phyloP scores from a whole-genome alignment of 345 rosid species.

The Viola odorata region DNA sequence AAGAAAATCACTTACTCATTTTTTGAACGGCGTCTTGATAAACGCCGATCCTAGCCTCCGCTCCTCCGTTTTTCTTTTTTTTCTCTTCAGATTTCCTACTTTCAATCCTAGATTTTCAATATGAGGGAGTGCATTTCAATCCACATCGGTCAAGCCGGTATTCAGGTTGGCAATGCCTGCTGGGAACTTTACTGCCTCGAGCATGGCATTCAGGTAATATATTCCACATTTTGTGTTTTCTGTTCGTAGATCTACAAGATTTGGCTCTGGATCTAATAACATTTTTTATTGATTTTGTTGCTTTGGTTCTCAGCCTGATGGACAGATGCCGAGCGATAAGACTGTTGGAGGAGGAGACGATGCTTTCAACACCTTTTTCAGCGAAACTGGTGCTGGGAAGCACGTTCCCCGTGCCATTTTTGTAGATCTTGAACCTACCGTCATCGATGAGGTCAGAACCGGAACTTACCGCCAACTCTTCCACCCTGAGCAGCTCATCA shows the following conservation, averaged over 20 bases:
- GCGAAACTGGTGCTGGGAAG: constrained; percentile 26
- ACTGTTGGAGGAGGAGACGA: constrained; percentile 26
- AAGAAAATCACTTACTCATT: neutral
- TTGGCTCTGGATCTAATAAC: neutral
- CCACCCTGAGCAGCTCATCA: constrained; percentile 26
- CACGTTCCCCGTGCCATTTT: constrained; percentile 24
- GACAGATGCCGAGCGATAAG: constrained; percentile 24
- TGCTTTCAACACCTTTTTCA: constrained; percentile 25
- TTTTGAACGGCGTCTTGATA: constrained; percentile 45
- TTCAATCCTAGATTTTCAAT: neutral
- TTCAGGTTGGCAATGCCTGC: constrained; percentile 26
- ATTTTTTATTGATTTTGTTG: too few relatives aligned
- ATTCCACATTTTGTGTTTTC: too few relatives aligned
- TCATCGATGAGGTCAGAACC: constrained; percentile 24
- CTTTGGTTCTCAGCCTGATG: constrained; percentile 16
- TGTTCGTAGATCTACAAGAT: neutral
- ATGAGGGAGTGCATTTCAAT: constrained; percentile 26
- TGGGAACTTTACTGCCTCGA: constrained; percentile 10
- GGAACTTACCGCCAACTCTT: constrained; percentile 14
- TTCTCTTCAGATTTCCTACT: neutral
- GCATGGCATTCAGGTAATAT: constrained; percentile 20
- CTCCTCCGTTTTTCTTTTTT: too few relatives aligned
- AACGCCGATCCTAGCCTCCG: constrained; percentile 23
- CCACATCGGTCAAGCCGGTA: constrained; percentile 25
- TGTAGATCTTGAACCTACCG: constrained; percentile 24